phyloP scores from a whole-genome alignment of 768 basidiomycete genomes.

The Agrocybe chaxingu region DNA sequence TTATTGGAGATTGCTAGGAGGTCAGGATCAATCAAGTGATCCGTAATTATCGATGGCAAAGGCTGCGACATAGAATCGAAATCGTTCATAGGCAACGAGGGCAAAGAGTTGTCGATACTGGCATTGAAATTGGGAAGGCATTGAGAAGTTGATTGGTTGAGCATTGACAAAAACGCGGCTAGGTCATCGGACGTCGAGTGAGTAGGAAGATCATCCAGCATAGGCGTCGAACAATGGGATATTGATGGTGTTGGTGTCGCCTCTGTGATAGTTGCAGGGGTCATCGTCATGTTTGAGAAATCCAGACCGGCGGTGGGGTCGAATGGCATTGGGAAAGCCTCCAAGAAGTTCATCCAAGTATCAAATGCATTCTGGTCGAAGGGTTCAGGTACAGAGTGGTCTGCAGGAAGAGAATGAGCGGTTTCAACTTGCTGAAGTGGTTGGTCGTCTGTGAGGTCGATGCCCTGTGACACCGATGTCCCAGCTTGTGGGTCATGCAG shows the following conservation, averaged over 20 bases:
- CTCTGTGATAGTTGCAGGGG: too few relatives aligned
- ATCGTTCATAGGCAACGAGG: constrained; percentile 1
- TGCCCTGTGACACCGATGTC: too few relatives aligned
- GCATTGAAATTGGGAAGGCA: not conserved
- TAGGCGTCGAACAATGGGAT: constrained; percentile 14
- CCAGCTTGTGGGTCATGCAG: too few relatives aligned
- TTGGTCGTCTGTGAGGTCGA: too few relatives aligned
- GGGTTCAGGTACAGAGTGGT: constrained; percentile 3
- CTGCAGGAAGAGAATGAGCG: too few relatives aligned
- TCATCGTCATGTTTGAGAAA: not conserved
- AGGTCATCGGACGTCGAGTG: too few relatives aligned
- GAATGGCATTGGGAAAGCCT: constrained; percentile 36
- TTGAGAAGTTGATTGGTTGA: too few relatives aligned
- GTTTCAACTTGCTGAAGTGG: too few relatives aligned
- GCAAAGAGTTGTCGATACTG: not conserved
- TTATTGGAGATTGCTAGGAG: constrained; percentile 26
- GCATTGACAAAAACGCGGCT: too few relatives aligned
- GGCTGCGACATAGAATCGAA: constrained; percentile 8
- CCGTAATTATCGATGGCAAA: constrained; percentile 5
- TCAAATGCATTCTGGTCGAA: constrained; percentile 41
- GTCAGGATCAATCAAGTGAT: constrained; percentile 29
- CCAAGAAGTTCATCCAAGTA: constrained; percentile 50
- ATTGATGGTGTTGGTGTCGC: too few relatives aligned
- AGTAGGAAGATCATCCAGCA: constrained; percentile 5
- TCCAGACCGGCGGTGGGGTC: constrained; percentile 19